phyloP scores from a whole-genome alignment of 1,284 basidiomycete species.

The Apiotrichum gracile region DNA sequence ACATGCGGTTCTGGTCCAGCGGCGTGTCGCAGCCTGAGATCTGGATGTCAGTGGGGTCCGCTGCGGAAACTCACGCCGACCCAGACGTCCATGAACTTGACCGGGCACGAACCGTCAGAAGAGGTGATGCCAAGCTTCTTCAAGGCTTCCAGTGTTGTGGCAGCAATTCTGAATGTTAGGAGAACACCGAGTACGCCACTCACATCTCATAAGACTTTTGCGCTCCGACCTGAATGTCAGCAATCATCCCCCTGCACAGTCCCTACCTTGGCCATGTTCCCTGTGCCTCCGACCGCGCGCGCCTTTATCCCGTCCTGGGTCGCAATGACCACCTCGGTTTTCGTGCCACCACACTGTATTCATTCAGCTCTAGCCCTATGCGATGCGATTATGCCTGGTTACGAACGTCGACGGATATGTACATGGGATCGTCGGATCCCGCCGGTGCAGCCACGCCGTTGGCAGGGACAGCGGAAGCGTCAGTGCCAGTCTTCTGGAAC shows the following conservation, averaged over 20 bases:
- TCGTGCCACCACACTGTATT: conserved; percentile 31
- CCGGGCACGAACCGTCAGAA: conserved; percentile 10
- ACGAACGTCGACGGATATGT: conserved; percentile 31
- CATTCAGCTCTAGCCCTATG: background rate
- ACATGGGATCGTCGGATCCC: conserved; percentile 6
- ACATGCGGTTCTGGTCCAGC: conserved; percentile 26
- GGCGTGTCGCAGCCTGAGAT: conserved; percentile 36
- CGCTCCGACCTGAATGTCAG: conserved; percentile 15
- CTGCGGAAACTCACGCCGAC: conserved; percentile 21
- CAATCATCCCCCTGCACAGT: background rate
- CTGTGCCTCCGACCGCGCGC: conserved; percentile 23
- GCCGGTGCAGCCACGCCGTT: background rate
- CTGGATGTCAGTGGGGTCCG: conserved; percentile 1
- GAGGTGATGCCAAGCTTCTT: conserved; percentile 1
- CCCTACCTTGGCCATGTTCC: conserved; percentile 33
- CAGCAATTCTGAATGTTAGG: conserved; percentile 21
- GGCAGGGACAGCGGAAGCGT: background rate
- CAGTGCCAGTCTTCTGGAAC: conserved; percentile 28
- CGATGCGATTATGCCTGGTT: background rate
- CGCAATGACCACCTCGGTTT: conserved; percentile 30
- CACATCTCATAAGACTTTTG: conserved; percentile 22
- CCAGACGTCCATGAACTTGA: conserved; percentile 25
- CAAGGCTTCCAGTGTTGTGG: conserved; percentile 19
- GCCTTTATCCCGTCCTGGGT: conserved; percentile 11
- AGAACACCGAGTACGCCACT: background rate